Evolutionary conservation across 1,139 yeast species (phyloP).

Genomic region (Zygosaccharomyces sapae): DNA sequence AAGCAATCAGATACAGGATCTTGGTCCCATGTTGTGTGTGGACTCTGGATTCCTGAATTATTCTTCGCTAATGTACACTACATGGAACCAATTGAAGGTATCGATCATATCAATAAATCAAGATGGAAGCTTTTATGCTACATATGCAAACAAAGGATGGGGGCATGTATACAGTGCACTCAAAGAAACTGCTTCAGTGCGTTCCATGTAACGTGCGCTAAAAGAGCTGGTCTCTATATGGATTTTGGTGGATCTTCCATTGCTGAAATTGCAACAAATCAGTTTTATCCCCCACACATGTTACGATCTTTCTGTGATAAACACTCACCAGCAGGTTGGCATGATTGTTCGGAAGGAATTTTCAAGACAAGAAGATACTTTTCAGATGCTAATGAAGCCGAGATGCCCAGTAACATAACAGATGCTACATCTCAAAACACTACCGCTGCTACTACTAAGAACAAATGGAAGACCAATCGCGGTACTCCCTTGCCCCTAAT

Average conservation of each 20-base stretch:
- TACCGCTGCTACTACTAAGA: slow-evolving; percentile 27
- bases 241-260: slow-evolving; percentile 67
- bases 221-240: slow-evolving; percentile 76
- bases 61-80: slow-evolving; percentile 81
- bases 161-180: slow-evolving; percentile 90
- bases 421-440: slow-evolving; percentile 19
- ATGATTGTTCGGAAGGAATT: slow-evolving; percentile 46
- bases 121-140: slow-evolving; percentile 82
- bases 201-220: slow-evolving; percentile 92
- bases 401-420: slow-evolving; percentile 5
- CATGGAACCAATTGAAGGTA: slow-evolving; percentile 92
- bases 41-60: slow-evolving; percentile 86
- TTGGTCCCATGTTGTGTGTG: slow-evolving; percentile 95
- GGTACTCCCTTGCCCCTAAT: slow-evolving; percentile 75
- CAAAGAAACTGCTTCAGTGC: slow-evolving; percentile 77
- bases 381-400: slow-evolving; percentile 37
- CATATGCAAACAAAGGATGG: slow-evolving; percentile 73
- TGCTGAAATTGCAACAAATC: slow-evolving; percentile 49
- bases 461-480: slow-evolving; percentile 64
- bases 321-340: slow-evolving; percentile 57
- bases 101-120: slow-evolving; percentile 65
- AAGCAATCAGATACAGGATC: slow-evolving; percentile 80
- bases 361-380: slow-evolving; percentile 53
- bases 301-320: slow-evolving; percentile 69
- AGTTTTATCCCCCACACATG: slow-evolving; percentile 17